A percentile compares a stretch with the other conserved stretches of the same genome.
These are phyloP conservation scores for Zanthoxylum bungeanum DNA, from an alignment of 345 rosid species.

Conservation along the genomic window DNA sequence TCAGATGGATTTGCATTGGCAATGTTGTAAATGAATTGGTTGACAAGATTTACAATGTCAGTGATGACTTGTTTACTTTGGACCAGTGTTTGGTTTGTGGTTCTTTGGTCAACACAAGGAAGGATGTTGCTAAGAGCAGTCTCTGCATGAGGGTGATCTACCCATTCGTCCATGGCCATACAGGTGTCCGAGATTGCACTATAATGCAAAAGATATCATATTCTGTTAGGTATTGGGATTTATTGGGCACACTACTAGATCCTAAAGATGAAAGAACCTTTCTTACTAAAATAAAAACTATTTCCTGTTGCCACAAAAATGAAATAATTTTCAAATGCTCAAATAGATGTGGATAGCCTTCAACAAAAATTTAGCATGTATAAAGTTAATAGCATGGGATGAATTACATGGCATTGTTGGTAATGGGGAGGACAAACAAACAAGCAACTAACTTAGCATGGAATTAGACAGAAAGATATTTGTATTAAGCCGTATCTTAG, in stretches of 20 bases:
- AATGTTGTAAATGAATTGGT: slow-evolving; percentile 67
- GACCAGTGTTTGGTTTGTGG: slow-evolving; percentile 80
- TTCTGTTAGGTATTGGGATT: background rate
- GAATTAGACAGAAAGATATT: background rate
- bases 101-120: slow-evolving; percentile 87
- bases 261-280: background rate
- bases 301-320: background rate
- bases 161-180: slow-evolving; percentile 95
- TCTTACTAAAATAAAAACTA: background rate
- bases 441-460: background rate
- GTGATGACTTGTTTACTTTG: slow-evolving; percentile 93
- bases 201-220: slow-evolving; percentile 12
- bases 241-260: background rate
- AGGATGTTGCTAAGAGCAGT: slow-evolving; percentile 91
- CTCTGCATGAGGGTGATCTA: slow-evolving; percentile 78
- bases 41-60: slow-evolving; percentile 73
- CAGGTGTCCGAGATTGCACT: slow-evolving; percentile 90
- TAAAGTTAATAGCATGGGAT: too few relatives aligned
- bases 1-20: slow-evolving; percentile 76
- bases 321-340: background rate
- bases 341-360: background rate
- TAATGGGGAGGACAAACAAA: background rate
- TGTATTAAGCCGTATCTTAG: background rate
- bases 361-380: too few relatives aligned
- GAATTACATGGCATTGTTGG: background rate